Percentiles rank a stretch among this genome's conserved stretches.
Evolutionary conservation across 1,284 basidiomycete species (phyloP).

Genomic region (Ganoderma lingzhi): DNA sequence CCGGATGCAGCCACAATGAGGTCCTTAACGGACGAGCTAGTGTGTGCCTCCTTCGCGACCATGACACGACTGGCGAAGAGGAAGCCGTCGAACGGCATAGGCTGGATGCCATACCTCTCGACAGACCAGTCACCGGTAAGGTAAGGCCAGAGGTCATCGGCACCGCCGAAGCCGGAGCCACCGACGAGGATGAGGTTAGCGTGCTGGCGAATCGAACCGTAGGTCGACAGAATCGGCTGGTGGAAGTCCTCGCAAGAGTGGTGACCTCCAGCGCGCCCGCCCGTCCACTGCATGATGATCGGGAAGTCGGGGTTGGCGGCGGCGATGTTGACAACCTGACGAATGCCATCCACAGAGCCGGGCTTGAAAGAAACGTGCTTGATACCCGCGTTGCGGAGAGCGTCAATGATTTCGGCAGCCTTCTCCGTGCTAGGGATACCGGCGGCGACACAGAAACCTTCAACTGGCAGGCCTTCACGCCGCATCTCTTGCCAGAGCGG

Average conservation of each 20-base stretch:
- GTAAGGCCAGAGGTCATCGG: conserved; percentile 97
- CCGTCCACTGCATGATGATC: conserved; percentile 99
- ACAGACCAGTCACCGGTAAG: conserved; percentile 96
- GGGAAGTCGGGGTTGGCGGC: conserved; percentile 95
- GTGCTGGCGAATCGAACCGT: conserved; percentile 89
- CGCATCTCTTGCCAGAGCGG: conserved; percentile 99
- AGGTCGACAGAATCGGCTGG: conserved; percentile 93
- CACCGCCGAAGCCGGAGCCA: conserved; percentile 97
- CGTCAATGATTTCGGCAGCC: conserved; percentile 70
- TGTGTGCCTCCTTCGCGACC: conserved; percentile 98
- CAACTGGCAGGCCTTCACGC: conserved; percentile 92
- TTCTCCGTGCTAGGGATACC: conserved; percentile 97
- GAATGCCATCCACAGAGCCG: conserved; percentile 95
- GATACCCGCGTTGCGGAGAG: conserved; percentile 70
- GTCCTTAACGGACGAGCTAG: conserved; percentile 93
- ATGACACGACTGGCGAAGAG: conserved; percentile 96
- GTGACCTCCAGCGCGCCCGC: conserved; percentile 98
- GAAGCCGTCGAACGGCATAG: conserved; percentile 99
- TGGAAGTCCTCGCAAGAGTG: conserved; percentile 99
- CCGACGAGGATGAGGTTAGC: conserved; percentile 91
- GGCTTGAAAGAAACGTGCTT: conserved; percentile 98
- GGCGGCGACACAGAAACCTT: conserved; percentile 98
- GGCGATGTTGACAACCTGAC: conserved; percentile 97
- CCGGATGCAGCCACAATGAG: conserved; percentile 95
- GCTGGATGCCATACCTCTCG: conserved; percentile 82